Evolutionary conservation across 768 basidiomycete species (phyloP).

Genomic region (Lepiota brunneoincarnata): DNA sequence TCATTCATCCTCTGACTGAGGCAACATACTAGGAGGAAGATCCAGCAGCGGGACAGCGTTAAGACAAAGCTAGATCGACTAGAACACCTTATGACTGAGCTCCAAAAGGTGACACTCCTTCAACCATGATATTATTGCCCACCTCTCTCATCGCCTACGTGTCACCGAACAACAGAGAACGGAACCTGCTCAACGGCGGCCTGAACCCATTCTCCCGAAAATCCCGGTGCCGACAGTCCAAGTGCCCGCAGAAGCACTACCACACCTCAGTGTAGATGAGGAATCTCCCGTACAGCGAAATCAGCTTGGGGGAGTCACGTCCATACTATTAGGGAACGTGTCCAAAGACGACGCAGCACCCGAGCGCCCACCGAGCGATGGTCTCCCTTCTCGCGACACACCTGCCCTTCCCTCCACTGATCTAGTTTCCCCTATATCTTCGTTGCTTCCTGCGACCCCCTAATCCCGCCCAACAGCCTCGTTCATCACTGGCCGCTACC

Average conservation of each 20-base stretch:
- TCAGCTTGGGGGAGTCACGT: conserved; percentile 4
- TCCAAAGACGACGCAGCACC: not conserved
- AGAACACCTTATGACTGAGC: conserved; percentile 47
- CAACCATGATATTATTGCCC: not conserved
- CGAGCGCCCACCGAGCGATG: not conserved
- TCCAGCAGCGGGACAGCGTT: conserved; percentile 44
- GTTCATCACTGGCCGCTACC: conserved; percentile 18
- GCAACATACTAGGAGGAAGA: conserved; percentile 31
- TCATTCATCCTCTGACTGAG: not conserved
- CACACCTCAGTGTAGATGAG: conserved; percentile 17
- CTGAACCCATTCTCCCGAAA: conserved; percentile 49
- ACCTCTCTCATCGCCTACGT: not conserved
- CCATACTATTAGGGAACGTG: not conserved
- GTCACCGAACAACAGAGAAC: conserved; percentile 30
- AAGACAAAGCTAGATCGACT: conserved; percentile 51
- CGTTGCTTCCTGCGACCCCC: not conserved
- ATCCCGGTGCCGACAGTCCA: conserved; percentile 40
- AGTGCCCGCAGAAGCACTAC: conserved; percentile 6
- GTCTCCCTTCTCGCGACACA: conserved; percentile 12
- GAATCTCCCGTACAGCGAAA: conserved; percentile 5
- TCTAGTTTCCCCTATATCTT: conserved; percentile 4
- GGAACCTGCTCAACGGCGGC: conserved; percentile 36
- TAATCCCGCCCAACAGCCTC: conserved; percentile 14
- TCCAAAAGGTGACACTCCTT: conserved; percentile 45
- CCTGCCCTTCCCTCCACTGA: conserved; percentile 5